These are phyloP conservation scores for Mycena vitilis DNA, from an alignment of 768 basidiomycete genomes.

Conservation along the genomic window DNA sequence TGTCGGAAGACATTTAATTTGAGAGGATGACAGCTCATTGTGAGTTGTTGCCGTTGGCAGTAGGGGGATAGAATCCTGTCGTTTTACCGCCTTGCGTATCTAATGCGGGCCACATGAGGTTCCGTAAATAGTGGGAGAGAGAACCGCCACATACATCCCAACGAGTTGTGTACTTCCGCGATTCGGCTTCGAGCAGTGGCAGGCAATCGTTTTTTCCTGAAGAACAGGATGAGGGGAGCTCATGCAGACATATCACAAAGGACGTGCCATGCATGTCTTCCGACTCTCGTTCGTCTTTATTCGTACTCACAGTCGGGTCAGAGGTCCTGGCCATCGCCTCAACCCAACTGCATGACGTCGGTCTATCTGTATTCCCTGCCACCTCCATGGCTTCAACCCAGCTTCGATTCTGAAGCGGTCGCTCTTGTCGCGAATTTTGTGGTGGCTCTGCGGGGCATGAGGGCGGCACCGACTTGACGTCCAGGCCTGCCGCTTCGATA, in stretches of 20 bases:
- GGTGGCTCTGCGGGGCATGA: neutral
- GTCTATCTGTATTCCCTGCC: slow-evolving; percentile 12
- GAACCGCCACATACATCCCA: neutral
- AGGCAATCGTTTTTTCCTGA: slow-evolving; percentile 23
- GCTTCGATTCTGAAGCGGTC: slow-evolving; percentile 8
- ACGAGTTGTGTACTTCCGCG: neutral
- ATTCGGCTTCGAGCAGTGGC: neutral
- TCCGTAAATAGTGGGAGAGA: neutral
- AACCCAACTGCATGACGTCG: slow-evolving; percentile 13
- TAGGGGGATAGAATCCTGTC: neutral
- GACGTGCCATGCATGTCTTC: slow-evolving; percentile 1
- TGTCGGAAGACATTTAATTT: neutral
- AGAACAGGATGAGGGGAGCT: slow-evolving; percentile 1
- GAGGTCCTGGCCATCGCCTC: slow-evolving; percentile 14
- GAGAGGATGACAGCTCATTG: neutral
- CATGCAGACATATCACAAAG: neutral
- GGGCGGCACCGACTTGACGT: neutral
- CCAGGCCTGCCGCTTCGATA: slow-evolving; percentile 12
- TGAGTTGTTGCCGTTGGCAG: neutral
- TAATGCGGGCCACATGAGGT: neutral
- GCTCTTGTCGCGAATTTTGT: slow-evolving; percentile 1
- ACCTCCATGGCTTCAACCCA: slow-evolving; percentile 30
- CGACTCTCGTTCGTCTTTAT: neutral
- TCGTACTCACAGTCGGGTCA: neutral
- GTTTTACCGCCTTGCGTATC: neutral